phyloP scores from a whole-genome alignment of 345 rosid genomes.

The Durio zibethinus region DNA sequence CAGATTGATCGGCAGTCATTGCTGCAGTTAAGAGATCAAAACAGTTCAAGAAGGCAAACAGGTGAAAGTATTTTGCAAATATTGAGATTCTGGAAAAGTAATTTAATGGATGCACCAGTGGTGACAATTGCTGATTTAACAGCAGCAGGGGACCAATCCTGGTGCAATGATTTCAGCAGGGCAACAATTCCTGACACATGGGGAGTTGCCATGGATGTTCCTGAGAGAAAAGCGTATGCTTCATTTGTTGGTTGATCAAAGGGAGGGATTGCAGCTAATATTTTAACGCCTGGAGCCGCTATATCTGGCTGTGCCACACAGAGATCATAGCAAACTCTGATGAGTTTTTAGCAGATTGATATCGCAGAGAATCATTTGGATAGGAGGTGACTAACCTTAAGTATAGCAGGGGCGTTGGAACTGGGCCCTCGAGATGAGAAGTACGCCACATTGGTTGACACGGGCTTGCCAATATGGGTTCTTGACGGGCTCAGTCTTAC shows the following conservation, averaged over 20 bases:
- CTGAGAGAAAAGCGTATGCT: constrained; percentile 6
- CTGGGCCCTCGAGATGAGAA: constrained; percentile 17
- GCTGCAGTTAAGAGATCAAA: background rate
- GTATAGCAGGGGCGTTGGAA: constrained; percentile 11
- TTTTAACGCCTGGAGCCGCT: constrained; percentile 8
- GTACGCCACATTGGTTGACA: constrained; percentile 14
- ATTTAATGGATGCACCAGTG: background rate
- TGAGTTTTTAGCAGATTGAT: background rate
- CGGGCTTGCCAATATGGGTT: constrained; percentile 8
- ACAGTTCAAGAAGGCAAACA: background rate
- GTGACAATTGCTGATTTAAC: too few relatives aligned
- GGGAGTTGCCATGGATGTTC: constrained; percentile 16
- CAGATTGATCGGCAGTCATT: constrained; percentile 1
- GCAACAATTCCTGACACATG: constrained; percentile 17
- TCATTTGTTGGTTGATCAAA: background rate
- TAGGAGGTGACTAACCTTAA: background rate
- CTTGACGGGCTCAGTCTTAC: constrained; percentile 1
- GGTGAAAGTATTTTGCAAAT: background rate
- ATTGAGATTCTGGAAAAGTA: background rate
- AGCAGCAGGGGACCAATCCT: background rate
- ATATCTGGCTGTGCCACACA: constrained; percentile 12
- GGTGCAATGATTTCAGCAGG: background rate
- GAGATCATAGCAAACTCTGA: background rate
- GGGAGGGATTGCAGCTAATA: constrained; percentile 9
- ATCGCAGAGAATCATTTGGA: background rate